Conservation (phyloP, 345 rosid genomes). For the Moricandia moricandioides region DNA sequence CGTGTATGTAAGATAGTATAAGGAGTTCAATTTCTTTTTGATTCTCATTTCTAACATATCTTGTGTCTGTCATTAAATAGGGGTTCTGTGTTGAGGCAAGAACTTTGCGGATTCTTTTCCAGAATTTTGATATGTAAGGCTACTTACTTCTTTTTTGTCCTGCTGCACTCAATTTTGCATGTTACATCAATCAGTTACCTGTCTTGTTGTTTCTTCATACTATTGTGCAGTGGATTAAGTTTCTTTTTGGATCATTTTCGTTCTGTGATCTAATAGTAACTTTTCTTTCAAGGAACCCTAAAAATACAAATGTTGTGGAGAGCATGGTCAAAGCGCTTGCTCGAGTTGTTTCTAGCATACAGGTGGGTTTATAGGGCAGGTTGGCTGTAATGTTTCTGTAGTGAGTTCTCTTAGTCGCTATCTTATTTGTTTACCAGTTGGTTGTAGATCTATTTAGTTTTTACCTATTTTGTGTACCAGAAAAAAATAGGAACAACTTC, state of each 20-base stretch:
- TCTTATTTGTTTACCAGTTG: not conserved
- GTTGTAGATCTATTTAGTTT: constrained; percentile 1
- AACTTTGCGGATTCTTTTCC: constrained; percentile 77
- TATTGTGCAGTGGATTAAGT: not conserved
- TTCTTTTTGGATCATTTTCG: constrained; percentile 1
- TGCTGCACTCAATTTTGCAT: constrained; percentile 27
- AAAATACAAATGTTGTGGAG: constrained; percentile 96
- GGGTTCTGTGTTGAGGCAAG: constrained; percentile 97
- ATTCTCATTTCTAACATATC: constrained; percentile 16
- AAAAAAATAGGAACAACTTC: not conserved
- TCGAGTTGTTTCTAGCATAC: constrained; percentile 90
- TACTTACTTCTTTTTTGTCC: constrained; percentile 16
- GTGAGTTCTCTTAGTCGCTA: constrained; percentile 12
- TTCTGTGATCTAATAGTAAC: constrained; percentile 19
- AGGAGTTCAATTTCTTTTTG: not conserved
- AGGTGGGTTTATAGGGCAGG: constrained; percentile 51
- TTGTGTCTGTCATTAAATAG: constrained; percentile 49
- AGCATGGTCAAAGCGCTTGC: constrained; percentile 96
- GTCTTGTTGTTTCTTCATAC: not conserved
- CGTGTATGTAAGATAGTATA: not conserved
- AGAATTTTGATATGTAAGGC: constrained; percentile 93
- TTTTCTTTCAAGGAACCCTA: constrained; percentile 68
- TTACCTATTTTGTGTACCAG: constrained; percentile 7
- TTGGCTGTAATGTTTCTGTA: constrained; percentile 5
- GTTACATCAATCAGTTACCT: not conserved